phyloP scores from a whole-genome alignment of 257 asterid genomes.

The Datura wrightii region DNA sequence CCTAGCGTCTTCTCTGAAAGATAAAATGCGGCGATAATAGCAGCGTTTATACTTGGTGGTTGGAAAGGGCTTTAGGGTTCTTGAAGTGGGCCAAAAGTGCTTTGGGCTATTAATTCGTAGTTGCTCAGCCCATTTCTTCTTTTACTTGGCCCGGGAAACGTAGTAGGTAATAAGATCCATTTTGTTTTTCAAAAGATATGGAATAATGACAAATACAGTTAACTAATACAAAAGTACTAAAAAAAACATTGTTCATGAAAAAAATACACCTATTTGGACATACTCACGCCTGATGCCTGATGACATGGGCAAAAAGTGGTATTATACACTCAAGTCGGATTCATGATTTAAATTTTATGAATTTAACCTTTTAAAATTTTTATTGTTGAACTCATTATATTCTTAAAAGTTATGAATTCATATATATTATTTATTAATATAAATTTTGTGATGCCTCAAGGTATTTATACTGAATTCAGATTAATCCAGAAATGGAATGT shows the following conservation, averaged over 20 bases:
- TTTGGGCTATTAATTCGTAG: background rate
- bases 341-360: no score
- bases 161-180: background rate
- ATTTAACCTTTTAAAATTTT: no score
- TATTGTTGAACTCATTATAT: no score
- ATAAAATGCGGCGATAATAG: background rate
- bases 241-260: background rate
- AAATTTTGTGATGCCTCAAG: no score
- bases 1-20: conserved; percentile 33
- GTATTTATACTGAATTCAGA: no score
- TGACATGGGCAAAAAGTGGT: no score
- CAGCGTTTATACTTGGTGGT: background rate
- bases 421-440: no score
- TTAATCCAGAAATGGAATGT: no score
- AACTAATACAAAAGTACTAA: background rate
- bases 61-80: conserved; percentile 22
- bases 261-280: background rate
- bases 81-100: background rate
- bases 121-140: conserved; percentile 21
- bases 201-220: background rate
- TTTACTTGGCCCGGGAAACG: background rate
- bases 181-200: background rate
- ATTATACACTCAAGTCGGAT: no score
- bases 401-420: no score
- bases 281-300: no score